A percentile compares a stretch with the other conserved stretches of the same genome.
Evolutionary conservation across 2,329 filamentous ascomycete genomes (phyloP).

Genomic region (Pseudogymnoascus sp.): DNA sequence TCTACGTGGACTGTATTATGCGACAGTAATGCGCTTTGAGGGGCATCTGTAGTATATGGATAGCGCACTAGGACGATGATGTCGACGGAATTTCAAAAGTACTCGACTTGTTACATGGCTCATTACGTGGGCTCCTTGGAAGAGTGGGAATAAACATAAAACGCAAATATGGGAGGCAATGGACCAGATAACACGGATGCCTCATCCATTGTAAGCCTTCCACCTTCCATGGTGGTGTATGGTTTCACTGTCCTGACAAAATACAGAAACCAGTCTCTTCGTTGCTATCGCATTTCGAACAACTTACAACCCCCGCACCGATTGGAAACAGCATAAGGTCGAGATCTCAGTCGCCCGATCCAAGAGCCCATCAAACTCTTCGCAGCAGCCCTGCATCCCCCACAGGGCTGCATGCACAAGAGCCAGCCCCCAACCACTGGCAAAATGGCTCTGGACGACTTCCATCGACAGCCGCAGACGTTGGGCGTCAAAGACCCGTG

Average conservation of each 20-base stretch:
- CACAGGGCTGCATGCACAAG: background rate
- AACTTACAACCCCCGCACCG: conserved; percentile 25
- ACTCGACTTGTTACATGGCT: conserved; percentile 6
- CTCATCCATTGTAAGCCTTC: conserved; percentile 59
- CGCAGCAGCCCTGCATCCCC: background rate
- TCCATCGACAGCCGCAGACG: background rate
- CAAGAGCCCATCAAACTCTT: background rate
- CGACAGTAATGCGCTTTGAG: conserved; percentile 1
- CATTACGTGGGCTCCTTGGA: conserved; percentile 3
- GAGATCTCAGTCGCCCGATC: conserved; percentile 8
- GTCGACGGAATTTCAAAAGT: conserved; percentile 3
- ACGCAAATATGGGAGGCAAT: conserved; percentile 36
- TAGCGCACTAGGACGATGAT: background rate
- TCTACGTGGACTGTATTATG: background rate
- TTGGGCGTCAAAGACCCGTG: background rate
- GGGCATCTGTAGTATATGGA: conserved; percentile 3
- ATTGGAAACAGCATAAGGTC: conserved; percentile 1
- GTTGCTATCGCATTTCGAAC: conserved; percentile 73
- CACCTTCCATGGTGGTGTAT: background rate
- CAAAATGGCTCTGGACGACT: background rate
- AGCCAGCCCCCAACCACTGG: background rate
- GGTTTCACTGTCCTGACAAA: background rate
- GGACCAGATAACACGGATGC: conserved; percentile 58
- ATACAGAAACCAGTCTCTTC: conserved; percentile 72
- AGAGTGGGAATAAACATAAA: conserved; percentile 5